These are phyloP conservation scores for Suhomyces terraborum DNA, from an alignment of 1,139 yeast genomes.

Conservation along the genomic window DNA sequence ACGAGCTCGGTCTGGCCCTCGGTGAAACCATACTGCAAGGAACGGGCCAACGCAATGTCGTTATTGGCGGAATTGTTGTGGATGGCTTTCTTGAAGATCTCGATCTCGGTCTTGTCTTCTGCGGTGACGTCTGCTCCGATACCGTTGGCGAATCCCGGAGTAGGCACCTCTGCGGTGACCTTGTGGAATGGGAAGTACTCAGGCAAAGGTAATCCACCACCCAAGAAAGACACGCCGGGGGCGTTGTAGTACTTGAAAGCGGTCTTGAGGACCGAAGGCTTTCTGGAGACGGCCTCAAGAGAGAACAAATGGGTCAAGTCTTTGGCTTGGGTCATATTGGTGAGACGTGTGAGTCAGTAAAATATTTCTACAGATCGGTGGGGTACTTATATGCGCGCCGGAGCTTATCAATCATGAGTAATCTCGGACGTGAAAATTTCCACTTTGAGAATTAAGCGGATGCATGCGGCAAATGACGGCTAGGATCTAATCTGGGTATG, in stretches of 20 bases:
- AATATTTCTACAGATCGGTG: too few species aligned
- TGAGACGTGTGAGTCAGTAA: neutral
- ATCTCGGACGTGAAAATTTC: conserved; percentile 5
- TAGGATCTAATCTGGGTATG: neutral
- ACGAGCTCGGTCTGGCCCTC: conserved; percentile 75
- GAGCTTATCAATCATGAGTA: conserved; percentile 9
- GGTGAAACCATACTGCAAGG: conserved; percentile 90
- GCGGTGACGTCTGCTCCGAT: conserved; percentile 66
- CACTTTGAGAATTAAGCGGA: conserved; percentile 6
- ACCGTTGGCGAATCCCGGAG: conserved; percentile 75
- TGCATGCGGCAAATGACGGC: conserved; percentile 4
- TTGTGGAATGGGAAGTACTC: conserved; percentile 91
- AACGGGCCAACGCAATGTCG: conserved; percentile 75
- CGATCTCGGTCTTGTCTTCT: conserved; percentile 47
- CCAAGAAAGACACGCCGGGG: conserved; percentile 83
- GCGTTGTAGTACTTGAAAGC: conserved; percentile 76
- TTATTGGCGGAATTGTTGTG: conserved; percentile 36
- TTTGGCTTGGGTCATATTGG: conserved; percentile 41
- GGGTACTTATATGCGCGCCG: conserved; percentile 4
- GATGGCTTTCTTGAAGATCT: conserved; percentile 45
- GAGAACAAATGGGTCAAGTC: conserved; percentile 79
- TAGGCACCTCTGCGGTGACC: conserved; percentile 67
- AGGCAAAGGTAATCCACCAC: conserved; percentile 92
- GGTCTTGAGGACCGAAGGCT: conserved; percentile 76
- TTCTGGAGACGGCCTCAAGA: conserved; percentile 74